A percentile compares a stretch with the other conserved stretches of the same genome.
Evolutionary conservation across 768 basidiomycete species (phyloP).

Genomic region (Floccularia luteovirens): DNA sequence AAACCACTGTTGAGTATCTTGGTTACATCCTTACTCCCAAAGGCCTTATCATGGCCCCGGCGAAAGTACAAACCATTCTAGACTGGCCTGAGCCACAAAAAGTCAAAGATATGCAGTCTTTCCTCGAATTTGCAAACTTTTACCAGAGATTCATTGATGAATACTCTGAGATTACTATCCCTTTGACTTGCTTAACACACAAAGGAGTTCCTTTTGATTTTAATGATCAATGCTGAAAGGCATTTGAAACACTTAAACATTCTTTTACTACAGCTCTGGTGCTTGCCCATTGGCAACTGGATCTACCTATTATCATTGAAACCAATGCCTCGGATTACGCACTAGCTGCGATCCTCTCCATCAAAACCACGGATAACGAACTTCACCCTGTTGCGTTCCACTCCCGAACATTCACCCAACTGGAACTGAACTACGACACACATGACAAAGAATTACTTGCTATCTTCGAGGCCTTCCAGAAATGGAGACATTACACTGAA

Average conservation of each 20-base stretch:
- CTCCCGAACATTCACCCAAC: conserved; percentile 17
- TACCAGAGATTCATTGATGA: conserved; percentile 30
- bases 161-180: conserved; percentile 23
- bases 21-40: no score
- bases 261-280: conserved; percentile 13
- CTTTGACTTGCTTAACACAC: conserved; percentile 18
- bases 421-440: conserved; percentile 40
- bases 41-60: conserved; percentile 34
- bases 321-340: conserved; percentile 24
- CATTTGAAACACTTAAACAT: conserved; percentile 21
- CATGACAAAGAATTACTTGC: conserved; percentile 44
- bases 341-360: conserved; percentile 19
- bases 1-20: no score
- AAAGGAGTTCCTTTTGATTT: conserved; percentile 16
- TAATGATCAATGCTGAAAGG: conserved; percentile 3
- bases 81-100: conserved; percentile 27
- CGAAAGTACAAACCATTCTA: conserved; percentile 26
- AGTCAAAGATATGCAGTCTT: conserved; percentile 25
- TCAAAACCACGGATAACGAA: conserved; percentile 6
- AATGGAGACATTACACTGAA: conserved; percentile 19
- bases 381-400: conserved; percentile 32
- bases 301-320: conserved; percentile 14
- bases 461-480: conserved; percentile 18
- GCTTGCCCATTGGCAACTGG: conserved; percentile 6
- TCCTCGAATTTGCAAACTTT: conserved; percentile 39